Base-by-base conservation (phyloP, 2,329 filamentous ascomycete genomes). In the Hypoxylon sp. region DNA sequence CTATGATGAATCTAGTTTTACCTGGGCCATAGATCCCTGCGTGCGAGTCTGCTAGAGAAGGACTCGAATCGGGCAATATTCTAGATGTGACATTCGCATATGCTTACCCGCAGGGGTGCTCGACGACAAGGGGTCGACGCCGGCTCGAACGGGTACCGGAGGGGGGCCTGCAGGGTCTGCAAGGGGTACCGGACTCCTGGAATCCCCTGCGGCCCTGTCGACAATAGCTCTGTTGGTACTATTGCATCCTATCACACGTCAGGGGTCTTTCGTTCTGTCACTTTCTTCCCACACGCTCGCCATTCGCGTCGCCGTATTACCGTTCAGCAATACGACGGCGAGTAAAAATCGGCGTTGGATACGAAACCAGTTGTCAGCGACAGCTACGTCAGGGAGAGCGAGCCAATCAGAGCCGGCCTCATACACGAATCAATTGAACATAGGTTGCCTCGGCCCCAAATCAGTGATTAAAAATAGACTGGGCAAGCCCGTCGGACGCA, bases 181-280 rank as follows among this genome's bases (percentile, higher is more conserved):
- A 60, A 42, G 60, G 60, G 60, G 57, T 63, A 49, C 60, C 60
- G 24, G 8, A 26, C 56, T 57, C 46, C 42, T 55, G 60, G 60
- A 52, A 58, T 58, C 45, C 48, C 43, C 31, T 20, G n/a, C n/a
- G 37, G 20, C 31, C 11, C n/a, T 33, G 24, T 24, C 23, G 21
- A 31, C 37, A 23, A 20, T 40, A n/a, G 18, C 37, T 13, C 20
- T 18, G 35, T 38, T 9, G 10, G 17, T 38, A 13, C 35, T 18
- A 10, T 3, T 11, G 35, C 18, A 13, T 23, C 13, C 2, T 20
- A 40, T 10, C n/a, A 9, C 21, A 54, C 40, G 37, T 47, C 40
- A 48, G 38, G 49, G 17, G 17, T 11, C 33, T 37, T n/a, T 5
- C 10, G 33, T 53, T 47, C 20, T 41, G 3, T 18, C 24, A 33